phyloP scores from a whole-genome alignment of 2,329 filamentous ascomycete genomes.

The Clathrospora elynae region DNA sequence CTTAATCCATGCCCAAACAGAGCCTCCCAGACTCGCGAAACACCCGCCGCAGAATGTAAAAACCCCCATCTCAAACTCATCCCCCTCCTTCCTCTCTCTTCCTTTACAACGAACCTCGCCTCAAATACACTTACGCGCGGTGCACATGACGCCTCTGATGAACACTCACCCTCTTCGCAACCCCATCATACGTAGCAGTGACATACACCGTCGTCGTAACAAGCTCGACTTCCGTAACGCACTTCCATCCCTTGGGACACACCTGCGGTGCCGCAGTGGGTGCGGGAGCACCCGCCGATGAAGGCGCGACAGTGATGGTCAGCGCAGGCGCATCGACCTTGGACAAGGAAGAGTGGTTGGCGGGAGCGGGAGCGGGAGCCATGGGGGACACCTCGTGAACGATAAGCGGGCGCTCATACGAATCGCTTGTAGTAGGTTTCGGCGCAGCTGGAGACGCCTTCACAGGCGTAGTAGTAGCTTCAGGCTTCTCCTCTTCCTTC shows the following conservation, averaged over 20 bases:
- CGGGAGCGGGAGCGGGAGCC: constrained; percentile 4
- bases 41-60: constrained; percentile 19
- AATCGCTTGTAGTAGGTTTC: constrained; percentile 16
- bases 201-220: constrained; percentile 37
- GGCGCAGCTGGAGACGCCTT: constrained; percentile 10
- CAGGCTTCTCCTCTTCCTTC: constrained; percentile 12
- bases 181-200: constrained; percentile 25
- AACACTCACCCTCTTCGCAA: constrained; percentile 16
- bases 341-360: background rate
- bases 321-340: constrained; percentile 8
- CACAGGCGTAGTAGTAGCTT: constrained; percentile 9
- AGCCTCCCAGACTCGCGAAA: constrained; percentile 20
- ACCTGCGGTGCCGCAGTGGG: constrained; percentile 22
- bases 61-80: background rate
- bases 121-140: constrained; percentile 6
- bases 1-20: constrained; percentile 17
- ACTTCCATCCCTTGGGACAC: constrained; percentile 30
- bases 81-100: background rate
- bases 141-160: constrained; percentile 5
- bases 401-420: constrained; percentile 14
- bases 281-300: constrained; percentile 24
- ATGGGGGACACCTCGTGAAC: constrained; percentile 5
- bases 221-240: constrained; percentile 30
- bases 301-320: constrained; percentile 23
- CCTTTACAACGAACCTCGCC: background rate